A percentile compares a stretch with the other conserved stretches of the same genome.
phyloP scores from a whole-genome alignment of 805 yeast genomes.

The Yarrowia sp. region DNA sequence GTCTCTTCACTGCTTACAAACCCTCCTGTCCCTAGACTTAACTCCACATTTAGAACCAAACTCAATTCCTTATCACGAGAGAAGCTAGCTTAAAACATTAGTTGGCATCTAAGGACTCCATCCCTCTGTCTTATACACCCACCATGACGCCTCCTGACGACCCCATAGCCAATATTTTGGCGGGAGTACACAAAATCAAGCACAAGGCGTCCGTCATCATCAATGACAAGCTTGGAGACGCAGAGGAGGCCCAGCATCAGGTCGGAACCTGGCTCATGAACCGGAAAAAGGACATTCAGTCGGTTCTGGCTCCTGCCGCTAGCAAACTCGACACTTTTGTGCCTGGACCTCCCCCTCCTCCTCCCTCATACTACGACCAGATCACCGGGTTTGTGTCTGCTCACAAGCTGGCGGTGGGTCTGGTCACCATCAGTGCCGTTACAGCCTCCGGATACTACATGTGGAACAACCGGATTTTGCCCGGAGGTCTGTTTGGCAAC shows the following conservation, averaged over 20 bases:
- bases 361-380: slow-evolving; percentile 41
- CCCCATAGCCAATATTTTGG: slow-evolving; percentile 36
- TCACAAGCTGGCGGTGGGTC: slow-evolving; percentile 44
- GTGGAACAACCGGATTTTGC: slow-evolving; percentile 36
- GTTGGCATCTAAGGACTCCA: background rate
- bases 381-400: slow-evolving; percentile 44
- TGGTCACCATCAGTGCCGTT: slow-evolving; percentile 42
- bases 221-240: slow-evolving; percentile 24
- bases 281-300: slow-evolving; percentile 29
- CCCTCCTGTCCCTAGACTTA: no score
- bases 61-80: slow-evolving; percentile 35
- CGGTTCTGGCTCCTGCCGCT: slow-evolving; percentile 5
- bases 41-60: background rate
- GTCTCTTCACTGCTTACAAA: no score
- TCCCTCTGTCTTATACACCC: background rate
- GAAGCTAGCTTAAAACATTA: slow-evolving; percentile 11
- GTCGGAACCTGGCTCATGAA: slow-evolving; percentile 25
- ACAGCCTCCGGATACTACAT: slow-evolving; percentile 44
- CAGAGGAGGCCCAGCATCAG: slow-evolving; percentile 32
- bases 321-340: slow-evolving; percentile 13
- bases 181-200: slow-evolving; percentile 32
- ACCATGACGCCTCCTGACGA: slow-evolving; percentile 38
- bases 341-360: slow-evolving; percentile 46
- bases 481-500: slow-evolving; percentile 39
- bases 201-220: slow-evolving; percentile 34